Evolutionary conservation across 441 rosid species (phyloP).

Genomic region (Populus hybrid): DNA sequence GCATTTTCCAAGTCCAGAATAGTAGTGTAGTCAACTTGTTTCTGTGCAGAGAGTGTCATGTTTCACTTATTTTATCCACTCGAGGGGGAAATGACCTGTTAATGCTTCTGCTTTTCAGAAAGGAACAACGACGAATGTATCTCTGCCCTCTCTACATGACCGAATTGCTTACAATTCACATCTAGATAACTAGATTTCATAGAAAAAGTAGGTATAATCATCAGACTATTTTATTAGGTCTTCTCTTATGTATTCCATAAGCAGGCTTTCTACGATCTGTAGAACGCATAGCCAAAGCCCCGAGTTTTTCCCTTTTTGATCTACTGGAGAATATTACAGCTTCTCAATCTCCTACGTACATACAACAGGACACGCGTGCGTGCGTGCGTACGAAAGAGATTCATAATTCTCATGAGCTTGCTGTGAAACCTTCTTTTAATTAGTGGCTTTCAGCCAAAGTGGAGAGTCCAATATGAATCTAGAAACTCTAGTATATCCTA

Average conservation of each 20-base stretch:
- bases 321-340: background rate
- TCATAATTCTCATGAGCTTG: background rate
- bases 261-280: background rate
- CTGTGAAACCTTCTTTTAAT: background rate
- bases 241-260: background rate
- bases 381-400: background rate
- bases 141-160: background rate
- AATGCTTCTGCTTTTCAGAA: background rate
- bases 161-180: background rate
- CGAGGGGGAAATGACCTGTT: background rate
- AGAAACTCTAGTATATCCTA: slow-evolving; percentile 3
- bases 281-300: background rate
- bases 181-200: background rate
- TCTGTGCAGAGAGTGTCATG: background rate
- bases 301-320: background rate
- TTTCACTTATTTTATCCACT: background rate
- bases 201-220: background rate
- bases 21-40: background rate
- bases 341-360: background rate
- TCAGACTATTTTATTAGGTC: background rate
- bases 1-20: background rate
- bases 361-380: background rate
- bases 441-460: slow-evolving; percentile 25
- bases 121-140: background rate
- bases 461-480: slow-evolving; percentile 26